phyloP scores from a whole-genome alignment of 2,329 filamentous ascomycete genomes.

The Akanthomyces muscarius region DNA sequence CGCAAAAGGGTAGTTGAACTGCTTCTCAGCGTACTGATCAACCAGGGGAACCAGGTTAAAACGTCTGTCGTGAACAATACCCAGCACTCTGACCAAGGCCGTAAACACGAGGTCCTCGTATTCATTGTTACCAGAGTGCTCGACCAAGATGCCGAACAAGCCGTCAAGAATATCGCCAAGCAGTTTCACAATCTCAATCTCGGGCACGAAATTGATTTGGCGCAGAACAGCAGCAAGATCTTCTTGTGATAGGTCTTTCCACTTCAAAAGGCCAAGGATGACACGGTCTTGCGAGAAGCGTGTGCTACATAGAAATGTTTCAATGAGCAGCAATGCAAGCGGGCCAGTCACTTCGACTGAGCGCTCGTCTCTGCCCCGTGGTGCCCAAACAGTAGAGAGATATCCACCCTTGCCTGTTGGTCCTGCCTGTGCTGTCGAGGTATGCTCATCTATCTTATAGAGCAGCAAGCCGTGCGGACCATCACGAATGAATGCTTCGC shows the following conservation, averaged over 20 bases:
- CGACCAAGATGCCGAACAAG: constrained; percentile 85
- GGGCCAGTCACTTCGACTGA: constrained; percentile 74
- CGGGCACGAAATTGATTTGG: constrained; percentile 86
- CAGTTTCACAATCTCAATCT: constrained; percentile 96
- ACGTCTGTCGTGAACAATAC: constrained; percentile 88
- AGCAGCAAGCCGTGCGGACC: constrained; percentile 76
- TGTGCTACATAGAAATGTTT: constrained; percentile 91
- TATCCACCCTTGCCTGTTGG: constrained; percentile 78
- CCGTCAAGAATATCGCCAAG: constrained; percentile 84
- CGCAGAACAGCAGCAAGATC: constrained; percentile 72
- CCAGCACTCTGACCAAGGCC: constrained; percentile 81
- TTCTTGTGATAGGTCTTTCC: constrained; percentile 71
- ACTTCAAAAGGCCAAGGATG: constrained; percentile 77
- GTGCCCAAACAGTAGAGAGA: constrained; percentile 74
- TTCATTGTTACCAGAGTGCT: constrained; percentile 86
- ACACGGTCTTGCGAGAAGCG: constrained; percentile 89
- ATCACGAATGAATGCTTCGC: constrained; percentile 84
- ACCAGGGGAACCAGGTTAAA: constrained; percentile 90
- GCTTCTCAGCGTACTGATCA: constrained; percentile 81
- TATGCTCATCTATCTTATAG: constrained; percentile 90
- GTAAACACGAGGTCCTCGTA: constrained; percentile 92
- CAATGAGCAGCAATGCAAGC: constrained; percentile 71
- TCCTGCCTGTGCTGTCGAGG: constrained; percentile 60
- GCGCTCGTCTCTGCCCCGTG: constrained; percentile 61
- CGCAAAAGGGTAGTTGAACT: constrained; percentile 90